phyloP scores from a whole-genome alignment of 2,329 filamentous ascomycete genomes.

The Westerdykella aurantiaca region DNA sequence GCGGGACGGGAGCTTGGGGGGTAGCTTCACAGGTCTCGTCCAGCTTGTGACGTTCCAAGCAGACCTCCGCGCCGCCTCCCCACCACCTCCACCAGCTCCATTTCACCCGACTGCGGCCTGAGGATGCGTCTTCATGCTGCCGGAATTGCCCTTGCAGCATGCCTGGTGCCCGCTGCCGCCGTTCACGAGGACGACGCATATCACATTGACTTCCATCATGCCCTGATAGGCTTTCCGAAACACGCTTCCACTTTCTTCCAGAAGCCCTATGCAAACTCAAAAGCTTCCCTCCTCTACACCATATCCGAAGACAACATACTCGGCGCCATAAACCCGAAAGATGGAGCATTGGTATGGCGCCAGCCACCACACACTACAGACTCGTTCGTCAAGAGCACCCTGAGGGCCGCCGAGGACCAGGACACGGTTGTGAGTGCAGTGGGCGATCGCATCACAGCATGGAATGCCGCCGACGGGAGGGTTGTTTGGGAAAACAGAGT shows the following conservation, averaged over 20 bases:
- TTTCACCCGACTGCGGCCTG: slow-evolving; percentile 1
- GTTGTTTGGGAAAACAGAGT: slow-evolving; percentile 68
- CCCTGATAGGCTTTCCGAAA: slow-evolving; percentile 77
- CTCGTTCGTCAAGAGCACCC: slow-evolving; percentile 34
- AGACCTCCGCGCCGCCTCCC: not conserved
- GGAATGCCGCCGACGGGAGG: slow-evolving; percentile 77
- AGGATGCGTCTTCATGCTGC: slow-evolving; percentile 37
- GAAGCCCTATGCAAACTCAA: slow-evolving; percentile 71
- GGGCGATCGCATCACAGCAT: slow-evolving; percentile 66
- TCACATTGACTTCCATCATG: slow-evolving; percentile 87
- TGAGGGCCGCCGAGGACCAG: slow-evolving; percentile 73
- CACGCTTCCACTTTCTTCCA: slow-evolving; percentile 90
- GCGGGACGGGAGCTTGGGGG: too few species aligned
- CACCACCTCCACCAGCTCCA: not conserved
- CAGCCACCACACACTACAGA: slow-evolving; percentile 57
- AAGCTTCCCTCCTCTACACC: slow-evolving; percentile 85
- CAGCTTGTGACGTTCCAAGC: not conserved
- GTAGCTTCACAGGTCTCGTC: not conserved
- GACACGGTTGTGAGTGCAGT: slow-evolving; percentile 69
- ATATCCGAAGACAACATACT: slow-evolving; percentile 78
- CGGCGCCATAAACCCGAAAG: slow-evolving; percentile 83
- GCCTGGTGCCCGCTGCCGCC: slow-evolving; percentile 53
- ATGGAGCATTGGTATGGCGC: slow-evolving; percentile 79
- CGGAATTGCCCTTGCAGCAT: slow-evolving; percentile 30
- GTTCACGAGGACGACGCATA: slow-evolving; percentile 89